Evolutionary conservation across 1,284 basidiomycete species (phyloP).

Genomic region (Sporisorium scitamineum): DNA sequence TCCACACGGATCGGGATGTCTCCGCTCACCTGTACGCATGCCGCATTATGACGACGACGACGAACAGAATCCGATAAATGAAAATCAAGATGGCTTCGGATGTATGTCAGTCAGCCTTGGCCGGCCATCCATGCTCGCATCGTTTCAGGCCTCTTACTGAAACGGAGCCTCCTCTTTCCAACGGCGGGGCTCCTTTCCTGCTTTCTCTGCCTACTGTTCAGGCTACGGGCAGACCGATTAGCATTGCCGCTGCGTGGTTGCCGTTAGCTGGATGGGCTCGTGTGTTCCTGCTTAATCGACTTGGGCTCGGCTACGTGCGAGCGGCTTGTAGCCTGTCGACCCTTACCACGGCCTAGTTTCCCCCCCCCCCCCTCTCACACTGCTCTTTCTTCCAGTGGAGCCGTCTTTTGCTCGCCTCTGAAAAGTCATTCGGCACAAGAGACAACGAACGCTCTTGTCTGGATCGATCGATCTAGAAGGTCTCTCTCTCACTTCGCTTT

Average conservation of each 20-base stretch:
- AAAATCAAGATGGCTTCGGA: not conserved
- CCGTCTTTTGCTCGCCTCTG: not conserved
- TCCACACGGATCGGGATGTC: constrained; percentile 12
- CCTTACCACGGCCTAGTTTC: too few species aligned
- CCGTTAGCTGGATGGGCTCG: constrained; percentile 1
- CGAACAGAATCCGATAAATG: not conserved
- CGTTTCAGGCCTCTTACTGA: not conserved
- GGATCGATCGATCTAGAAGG: constrained; percentile 19
- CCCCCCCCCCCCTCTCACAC: too few species aligned
- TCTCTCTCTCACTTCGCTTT: not conserved
- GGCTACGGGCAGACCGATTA: not conserved
- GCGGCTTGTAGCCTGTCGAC: constrained; percentile 3
- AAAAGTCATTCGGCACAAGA: too few species aligned
- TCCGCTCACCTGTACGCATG: not conserved
- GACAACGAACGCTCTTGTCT: not conserved
- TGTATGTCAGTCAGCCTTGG: not conserved
- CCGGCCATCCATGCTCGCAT: not conserved
- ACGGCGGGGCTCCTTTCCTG: not conserved
- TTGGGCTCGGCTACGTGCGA: constrained; percentile 6
- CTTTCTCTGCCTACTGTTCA: not conserved
- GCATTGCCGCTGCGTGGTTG: constrained; percentile 3
- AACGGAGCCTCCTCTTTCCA: not conserved
- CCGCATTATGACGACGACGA: constrained; percentile 4
- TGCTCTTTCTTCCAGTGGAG: too few species aligned
- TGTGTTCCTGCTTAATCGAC: constrained; percentile 1